A percentile compares a stretch with the other conserved stretches of the same genome.
These are phyloP conservation scores for Austroboletus festivus DNA, from an alignment of 768 basidiomycete species.

Conservation along the genomic window DNA sequence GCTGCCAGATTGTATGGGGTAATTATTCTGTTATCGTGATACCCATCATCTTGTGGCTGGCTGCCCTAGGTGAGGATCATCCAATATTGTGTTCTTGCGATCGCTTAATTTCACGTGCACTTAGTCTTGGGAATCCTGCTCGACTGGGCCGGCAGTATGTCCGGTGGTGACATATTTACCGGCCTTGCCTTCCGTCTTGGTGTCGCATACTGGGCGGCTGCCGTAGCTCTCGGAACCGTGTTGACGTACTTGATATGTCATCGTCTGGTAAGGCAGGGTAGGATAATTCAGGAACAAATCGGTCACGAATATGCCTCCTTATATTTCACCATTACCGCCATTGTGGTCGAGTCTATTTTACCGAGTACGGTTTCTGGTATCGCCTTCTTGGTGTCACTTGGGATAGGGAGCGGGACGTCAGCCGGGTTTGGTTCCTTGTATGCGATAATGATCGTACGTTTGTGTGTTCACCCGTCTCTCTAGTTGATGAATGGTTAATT, in stretches of 20 bases:
- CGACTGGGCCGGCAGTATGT: slow-evolving; percentile 8
- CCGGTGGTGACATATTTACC: slow-evolving; percentile 17
- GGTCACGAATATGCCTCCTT: slow-evolving; percentile 16
- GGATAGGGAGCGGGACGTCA: slow-evolving; percentile 12
- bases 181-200: slow-evolving; percentile 10
- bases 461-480: no score
- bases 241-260: slow-evolving; percentile 25
- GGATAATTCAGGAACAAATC: slow-evolving; percentile 1
- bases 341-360: slow-evolving; percentile 24
- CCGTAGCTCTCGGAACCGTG: slow-evolving; percentile 13
- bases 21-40: slow-evolving; percentile 6
- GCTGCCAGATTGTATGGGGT: slow-evolving; percentile 37
- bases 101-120: neutral
- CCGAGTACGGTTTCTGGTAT: slow-evolving; percentile 26
- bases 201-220: slow-evolving; percentile 16
- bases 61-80: slow-evolving; percentile 18
- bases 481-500: no score
- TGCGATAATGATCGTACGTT: slow-evolving; percentile 19
- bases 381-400: slow-evolving; percentile 20
- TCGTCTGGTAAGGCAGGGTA: slow-evolving; percentile 11
- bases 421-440: slow-evolving; percentile 12
- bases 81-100: neutral
- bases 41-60: slow-evolving; percentile 23
- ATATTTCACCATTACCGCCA: slow-evolving; percentile 12
- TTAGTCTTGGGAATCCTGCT: slow-evolving; percentile 19